A percentile compares a stretch with the other conserved stretches of the same genome.
Evolutionary conservation across 495 filamentous ascomycete species (phyloP).

Genomic region (Penicillium subrubescens): DNA sequence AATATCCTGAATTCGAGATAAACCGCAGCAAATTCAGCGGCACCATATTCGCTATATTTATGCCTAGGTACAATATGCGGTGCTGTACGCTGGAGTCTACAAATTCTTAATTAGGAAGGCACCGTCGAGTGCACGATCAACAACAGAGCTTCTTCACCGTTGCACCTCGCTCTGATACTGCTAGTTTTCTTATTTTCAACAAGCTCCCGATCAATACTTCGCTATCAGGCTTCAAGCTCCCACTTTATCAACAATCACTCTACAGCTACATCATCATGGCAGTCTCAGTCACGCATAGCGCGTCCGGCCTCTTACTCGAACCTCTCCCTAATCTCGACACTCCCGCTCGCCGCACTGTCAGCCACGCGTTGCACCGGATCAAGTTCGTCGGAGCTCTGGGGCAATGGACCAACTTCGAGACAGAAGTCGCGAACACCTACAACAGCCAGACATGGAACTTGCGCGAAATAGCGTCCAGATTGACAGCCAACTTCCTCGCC

Average conservation of each 20-base stretch:
- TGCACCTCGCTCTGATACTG: no score
- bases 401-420: constrained; percentile 2
- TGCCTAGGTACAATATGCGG: no score
- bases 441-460: constrained; percentile 2
- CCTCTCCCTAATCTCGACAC: constrained; percentile 3
- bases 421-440: not conserved
- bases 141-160: no score
- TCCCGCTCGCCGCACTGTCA: not conserved
- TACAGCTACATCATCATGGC: constrained; percentile 1
- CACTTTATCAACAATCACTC: constrained; percentile 1
- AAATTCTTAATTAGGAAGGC: no score
- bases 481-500: not conserved
- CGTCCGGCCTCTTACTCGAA: constrained; percentile 4
- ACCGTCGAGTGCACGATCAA: no score
- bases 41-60: no score
- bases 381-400: constrained; percentile 6
- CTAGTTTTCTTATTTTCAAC: not conserved
- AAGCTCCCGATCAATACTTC: constrained; percentile 1
- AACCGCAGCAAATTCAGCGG: no score
- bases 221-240: not conserved
- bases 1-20: no score
- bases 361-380: not conserved
- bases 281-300: not conserved
- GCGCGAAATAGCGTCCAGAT: not conserved
- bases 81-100: no score